Evolutionary conservation across 768 basidiomycete genomes (phyloP).

Genomic region (Kockovaella imperatae): DNA sequence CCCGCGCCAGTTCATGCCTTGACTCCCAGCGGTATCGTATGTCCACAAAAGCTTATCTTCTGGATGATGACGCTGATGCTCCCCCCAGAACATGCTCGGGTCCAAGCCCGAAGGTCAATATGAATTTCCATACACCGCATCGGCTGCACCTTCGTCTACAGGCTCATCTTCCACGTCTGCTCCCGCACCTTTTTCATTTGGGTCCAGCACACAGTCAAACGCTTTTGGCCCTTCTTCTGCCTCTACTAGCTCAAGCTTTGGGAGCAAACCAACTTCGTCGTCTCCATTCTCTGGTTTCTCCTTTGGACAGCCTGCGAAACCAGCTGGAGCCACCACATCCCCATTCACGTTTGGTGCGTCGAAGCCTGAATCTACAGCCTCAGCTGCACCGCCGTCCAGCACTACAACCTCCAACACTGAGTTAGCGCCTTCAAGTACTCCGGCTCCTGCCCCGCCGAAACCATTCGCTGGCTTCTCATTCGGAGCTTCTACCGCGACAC

Average conservation of each 20-base stretch:
- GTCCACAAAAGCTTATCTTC: too few species aligned
- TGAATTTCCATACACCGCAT: conserved; percentile 5
- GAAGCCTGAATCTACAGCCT: not conserved
- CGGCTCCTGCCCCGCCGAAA: not conserved
- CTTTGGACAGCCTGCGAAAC: conserved; percentile 9
- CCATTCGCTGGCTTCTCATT: conserved; percentile 13
- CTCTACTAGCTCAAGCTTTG: conserved; percentile 1
- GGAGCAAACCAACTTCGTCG: not conserved
- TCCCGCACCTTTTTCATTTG: conserved; percentile 4
- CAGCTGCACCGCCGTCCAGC: conserved; percentile 1
- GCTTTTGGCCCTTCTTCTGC: not conserved
- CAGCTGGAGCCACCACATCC: conserved; percentile 2
- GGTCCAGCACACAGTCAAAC: not conserved
- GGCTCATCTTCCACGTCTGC: conserved; percentile 4
- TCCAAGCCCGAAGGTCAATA: not conserved
- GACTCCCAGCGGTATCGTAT: too few species aligned
- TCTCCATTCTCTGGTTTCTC: conserved; percentile 35
- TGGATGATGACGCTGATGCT: too few species aligned
- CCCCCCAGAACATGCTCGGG: too few species aligned
- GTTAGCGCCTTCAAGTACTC: not conserved
- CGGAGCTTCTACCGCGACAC: not conserved
- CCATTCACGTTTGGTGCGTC: conserved; percentile 2
- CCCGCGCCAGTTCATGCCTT: not conserved
- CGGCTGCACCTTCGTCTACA: conserved; percentile 1
- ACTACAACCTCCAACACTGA: not conserved